Evolutionary conservation across 345 rosid species (phyloP).

Genomic region (Linum lewisii): DNA sequence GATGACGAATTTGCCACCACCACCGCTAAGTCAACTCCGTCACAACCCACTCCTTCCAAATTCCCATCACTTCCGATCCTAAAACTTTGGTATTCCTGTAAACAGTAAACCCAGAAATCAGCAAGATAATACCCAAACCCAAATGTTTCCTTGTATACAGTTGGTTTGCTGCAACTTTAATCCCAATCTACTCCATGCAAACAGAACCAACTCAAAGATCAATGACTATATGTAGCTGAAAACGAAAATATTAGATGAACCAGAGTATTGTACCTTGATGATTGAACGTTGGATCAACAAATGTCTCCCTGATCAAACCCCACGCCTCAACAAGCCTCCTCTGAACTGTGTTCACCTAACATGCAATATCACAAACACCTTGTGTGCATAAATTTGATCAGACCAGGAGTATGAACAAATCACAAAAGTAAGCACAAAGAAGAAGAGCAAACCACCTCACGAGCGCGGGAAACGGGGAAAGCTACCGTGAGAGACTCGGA

Average conservation of each 20-base stretch:
- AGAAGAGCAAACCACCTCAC: constrained; percentile 40
- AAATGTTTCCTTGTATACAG: background rate
- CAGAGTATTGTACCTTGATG: constrained; percentile 51
- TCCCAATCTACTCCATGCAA: constrained; percentile 70
- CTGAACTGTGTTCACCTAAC: constrained; percentile 76
- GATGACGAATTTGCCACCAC: no score
- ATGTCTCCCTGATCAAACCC: constrained; percentile 88
- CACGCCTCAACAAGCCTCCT: constrained; percentile 91
- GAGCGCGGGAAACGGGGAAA: constrained; percentile 75
- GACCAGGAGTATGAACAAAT: background rate
- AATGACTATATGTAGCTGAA: background rate
- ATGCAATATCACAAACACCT: constrained; percentile 6
- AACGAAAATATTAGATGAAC: no score
- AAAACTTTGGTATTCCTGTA: constrained; percentile 80
- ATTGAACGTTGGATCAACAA: constrained; percentile 75
- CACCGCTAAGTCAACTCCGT: no score
- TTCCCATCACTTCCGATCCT: constrained; percentile 85
- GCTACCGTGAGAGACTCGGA: constrained; percentile 72
- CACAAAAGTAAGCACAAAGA: background rate
- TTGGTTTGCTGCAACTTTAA: constrained; percentile 68
- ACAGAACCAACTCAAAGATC: background rate
- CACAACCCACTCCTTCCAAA: constrained; percentile 90
- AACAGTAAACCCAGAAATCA: constrained; percentile 2
- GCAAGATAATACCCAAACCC: background rate
- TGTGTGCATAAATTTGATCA: background rate